Percentiles rank a stretch among this genome's conserved stretches.
phyloP scores from a whole-genome alignment of 2,329 filamentous ascomycete genomes.

The Fonsecaea pugnacius region DNA sequence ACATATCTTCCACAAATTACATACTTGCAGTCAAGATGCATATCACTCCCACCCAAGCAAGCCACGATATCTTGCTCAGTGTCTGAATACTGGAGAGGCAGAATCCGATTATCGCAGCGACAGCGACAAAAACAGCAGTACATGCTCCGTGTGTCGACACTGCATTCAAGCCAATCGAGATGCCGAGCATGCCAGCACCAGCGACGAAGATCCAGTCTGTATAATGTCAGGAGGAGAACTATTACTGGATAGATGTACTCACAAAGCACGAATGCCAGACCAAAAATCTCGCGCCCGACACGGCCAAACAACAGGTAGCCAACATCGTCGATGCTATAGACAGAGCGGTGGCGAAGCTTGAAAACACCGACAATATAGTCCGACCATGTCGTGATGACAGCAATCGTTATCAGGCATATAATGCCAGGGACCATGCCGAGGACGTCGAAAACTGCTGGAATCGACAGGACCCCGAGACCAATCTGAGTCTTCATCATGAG shows the following conservation, averaged over 20 bases:
- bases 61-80: conserved; percentile 64
- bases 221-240: conserved; percentile 49
- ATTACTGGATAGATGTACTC: conserved; percentile 57
- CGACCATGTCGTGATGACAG: conserved; percentile 52
- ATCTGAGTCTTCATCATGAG: conserved; percentile 56
- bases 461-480: conserved; percentile 55
- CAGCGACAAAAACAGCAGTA: conserved; percentile 62
- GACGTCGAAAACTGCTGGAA: conserved; percentile 55
- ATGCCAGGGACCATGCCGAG: conserved; percentile 55
- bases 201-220: conserved; percentile 13
- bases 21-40: conserved; percentile 59
- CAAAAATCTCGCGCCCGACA: conserved; percentile 63
- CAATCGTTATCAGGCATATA: conserved; percentile 55
- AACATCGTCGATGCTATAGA: conserved; percentile 58
- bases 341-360: conserved; percentile 52
- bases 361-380: conserved; percentile 27
- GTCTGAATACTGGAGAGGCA: conserved; percentile 60
- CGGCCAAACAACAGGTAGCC: conserved; percentile 60
- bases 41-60: conserved; percentile 65
- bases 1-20: background rate
- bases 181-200: conserved; percentile 62
- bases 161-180: conserved; percentile 64
- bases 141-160: conserved; percentile 63
- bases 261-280: conserved; percentile 56
- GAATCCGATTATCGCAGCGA: conserved; percentile 58